Base-by-base conservation (phyloP, 2,329 filamentous ascomycete genomes). In the Metarhizium anisopliae region DNA sequence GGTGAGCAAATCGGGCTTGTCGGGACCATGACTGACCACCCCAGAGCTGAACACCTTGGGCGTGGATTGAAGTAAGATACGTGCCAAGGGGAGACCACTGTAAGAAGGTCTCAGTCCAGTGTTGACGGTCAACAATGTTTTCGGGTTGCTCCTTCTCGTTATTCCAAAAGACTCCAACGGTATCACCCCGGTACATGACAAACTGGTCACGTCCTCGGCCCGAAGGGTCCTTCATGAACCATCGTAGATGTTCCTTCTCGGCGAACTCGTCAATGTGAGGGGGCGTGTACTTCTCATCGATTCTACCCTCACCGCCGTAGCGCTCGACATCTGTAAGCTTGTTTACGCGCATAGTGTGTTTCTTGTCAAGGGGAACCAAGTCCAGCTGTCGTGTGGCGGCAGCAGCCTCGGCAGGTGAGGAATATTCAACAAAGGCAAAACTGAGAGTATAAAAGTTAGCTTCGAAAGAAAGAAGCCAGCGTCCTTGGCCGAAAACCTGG, bases 51-150 rank as follows among this genome's bases (percentile, higher is more conserved):
- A 97, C 91, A 80, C 94, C 94, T 73, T 96, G 92, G 25, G 87
- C 85, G 75, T 99, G 94, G 66, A 97, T 90, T 13, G 93, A 97
- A 57, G 92, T 93, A 60, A 99, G 82, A 74, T 84, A 99, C 55
- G 93, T 97, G 63, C 94, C 94, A 62, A 89, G 85, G 47, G 94
- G 94, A 55, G 94, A 97, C 94, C 94, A 99, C 75, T 96, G 90
- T 52, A 99, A 87, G 69, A 99, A 99, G 42, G 90, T 90, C 74
- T 99, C 94, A 58, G 94, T 99, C 94, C 94, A 99, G 79, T 95
- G 89, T 66, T 88, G 85, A 63, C 94, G 87, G 68, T 97, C 93
- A 56, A 99, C 90, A 42, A 96, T 83, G 60, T 83, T 84, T 72
- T 99, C 94, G 4, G 93, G 91, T 25, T 80, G 74, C 58, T 96